Base-by-base conservation (phyloP, 176 grass and related monocot species). In the Bothriochloa decipiens region DNA sequence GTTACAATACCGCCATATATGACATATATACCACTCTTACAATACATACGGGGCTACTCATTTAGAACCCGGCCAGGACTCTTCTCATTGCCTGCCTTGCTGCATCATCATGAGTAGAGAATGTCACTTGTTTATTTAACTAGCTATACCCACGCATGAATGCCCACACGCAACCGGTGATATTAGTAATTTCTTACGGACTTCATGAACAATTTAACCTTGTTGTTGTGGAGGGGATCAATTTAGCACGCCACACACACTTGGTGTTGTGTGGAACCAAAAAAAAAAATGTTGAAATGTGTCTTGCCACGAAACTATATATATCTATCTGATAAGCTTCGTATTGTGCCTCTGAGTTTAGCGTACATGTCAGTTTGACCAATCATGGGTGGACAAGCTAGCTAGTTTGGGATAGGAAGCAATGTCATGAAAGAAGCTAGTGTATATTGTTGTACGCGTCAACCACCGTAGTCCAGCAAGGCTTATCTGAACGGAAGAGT, bases 381-480 rank as follows among this genome's bases (percentile, higher is more conserved):
- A 81, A 70, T 55, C 12, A 55, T 17, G 65, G 20, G 20, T 40
- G 65, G 78, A 68, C 65, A 53, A 16, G 29, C 29, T 32, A 16
- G 5, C 1, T 28, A 47, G 70, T 13, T 27, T 47, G 29, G 25
- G 3, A 5, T 33, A 14, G 12, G 43, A 53, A 7, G 78, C 62
- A 67, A 1, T 46, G 41, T 7, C 77, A 80, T 5, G 27, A 80
- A 80, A 3, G 42, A 80, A 81, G 63, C 27, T 67, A 42, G 11
- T 58, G 3, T 8, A n/a, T 58, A 11, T 62, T 26, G 23, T 27
- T 81, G 29, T 41, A 81, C 66, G 79, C 65, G 66, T 81, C 65
- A 70, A 70, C 66, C 7, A 81, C 46, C 79, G 20, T 68, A 67
- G 78, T 60, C 55, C 55, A n/a, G n/a, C n/a, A 60, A 52, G 18